Conservation (phyloP, 305 asterid genomes). For the Petunia hybrid region DNA sequence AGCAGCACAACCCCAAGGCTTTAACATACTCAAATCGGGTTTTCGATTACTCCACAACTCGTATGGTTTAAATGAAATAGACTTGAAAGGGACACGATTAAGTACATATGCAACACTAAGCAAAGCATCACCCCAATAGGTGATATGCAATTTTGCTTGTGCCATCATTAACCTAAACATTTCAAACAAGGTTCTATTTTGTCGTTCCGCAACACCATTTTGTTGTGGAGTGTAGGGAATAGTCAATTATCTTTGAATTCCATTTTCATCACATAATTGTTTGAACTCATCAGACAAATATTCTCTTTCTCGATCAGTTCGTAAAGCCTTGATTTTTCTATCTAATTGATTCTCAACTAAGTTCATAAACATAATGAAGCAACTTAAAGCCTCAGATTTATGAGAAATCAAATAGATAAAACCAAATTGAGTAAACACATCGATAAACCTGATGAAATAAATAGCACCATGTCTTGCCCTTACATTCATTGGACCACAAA, state of each 20-base stretch:
- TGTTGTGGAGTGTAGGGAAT: background rate
- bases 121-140: constrained; percentile 25
- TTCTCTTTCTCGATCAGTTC: background rate
- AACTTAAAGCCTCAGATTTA: background rate
- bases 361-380: background rate
- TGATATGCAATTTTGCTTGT: background rate
- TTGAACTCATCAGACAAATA: constrained; percentile 12
- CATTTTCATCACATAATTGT: background rate
- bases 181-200: constrained; percentile 18
- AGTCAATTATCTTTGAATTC: background rate
- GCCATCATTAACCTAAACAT: constrained; percentile 24
- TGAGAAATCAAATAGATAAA: background rate
- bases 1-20: background rate
- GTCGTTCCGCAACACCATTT: background rate
- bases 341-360: background rate
- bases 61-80: background rate
- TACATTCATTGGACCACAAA: background rate
- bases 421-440: constrained; percentile 4
- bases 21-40: background rate
- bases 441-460: background rate
- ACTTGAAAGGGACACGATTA: constrained; percentile 18
- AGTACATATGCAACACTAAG: background rate
- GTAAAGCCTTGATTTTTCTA: too few relatives aligned
- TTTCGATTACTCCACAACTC: background rate
- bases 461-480: background rate